Evolutionary conservation across 805 yeast species (phyloP).

Genomic region (Wickerhamomyces hampshirensis): DNA sequence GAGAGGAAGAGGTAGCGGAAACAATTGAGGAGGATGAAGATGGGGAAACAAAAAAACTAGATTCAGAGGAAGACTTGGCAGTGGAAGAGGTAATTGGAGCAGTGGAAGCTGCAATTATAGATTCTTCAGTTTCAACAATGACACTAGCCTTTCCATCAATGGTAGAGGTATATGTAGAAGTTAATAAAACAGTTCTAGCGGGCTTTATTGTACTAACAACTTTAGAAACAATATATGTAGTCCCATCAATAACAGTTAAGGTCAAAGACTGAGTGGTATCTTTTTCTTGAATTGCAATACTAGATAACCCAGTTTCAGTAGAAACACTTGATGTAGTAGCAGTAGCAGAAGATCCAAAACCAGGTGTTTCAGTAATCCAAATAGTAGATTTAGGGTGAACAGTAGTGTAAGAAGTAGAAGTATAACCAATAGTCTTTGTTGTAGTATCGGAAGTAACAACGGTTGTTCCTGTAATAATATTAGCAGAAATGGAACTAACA

Average conservation of each 20-base stretch:
- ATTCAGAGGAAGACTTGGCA: conserved; percentile 3
- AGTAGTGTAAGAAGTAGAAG: conserved; percentile 19
- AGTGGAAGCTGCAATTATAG: conserved; percentile 9
- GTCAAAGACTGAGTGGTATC: conserved; percentile 2
- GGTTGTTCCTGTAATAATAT: conserved; percentile 14
- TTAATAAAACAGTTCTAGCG: conserved; percentile 20
- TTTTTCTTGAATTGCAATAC: conserved; percentile 2
- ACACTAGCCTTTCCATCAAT: conserved; percentile 11
- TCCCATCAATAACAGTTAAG: conserved; percentile 21
- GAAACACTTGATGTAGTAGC: conserved; percentile 6
- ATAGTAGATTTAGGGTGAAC: conserved; percentile 21
- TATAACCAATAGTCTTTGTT: conserved; percentile 18
- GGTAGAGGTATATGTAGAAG: conserved; percentile 19
- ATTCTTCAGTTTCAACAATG: conserved; percentile 11
- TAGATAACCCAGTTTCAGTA: neutral
- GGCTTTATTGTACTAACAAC: conserved; percentile 23
- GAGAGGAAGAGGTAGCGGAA: conserved; percentile 1
- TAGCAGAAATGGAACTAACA: conserved; percentile 1
- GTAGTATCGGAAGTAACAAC: conserved; percentile 4
- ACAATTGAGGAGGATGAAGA: neutral
- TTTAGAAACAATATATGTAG: conserved; percentile 22
- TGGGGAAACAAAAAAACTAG: conserved; percentile 2
- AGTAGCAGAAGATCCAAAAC: conserved; percentile 6
- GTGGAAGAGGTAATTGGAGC: conserved; percentile 7
- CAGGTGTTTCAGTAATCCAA: conserved; percentile 24